These are phyloP conservation scores for Leccinum incarnatum DNA, from an alignment of 768 basidiomycete genomes.

Conservation along the genomic window DNA sequence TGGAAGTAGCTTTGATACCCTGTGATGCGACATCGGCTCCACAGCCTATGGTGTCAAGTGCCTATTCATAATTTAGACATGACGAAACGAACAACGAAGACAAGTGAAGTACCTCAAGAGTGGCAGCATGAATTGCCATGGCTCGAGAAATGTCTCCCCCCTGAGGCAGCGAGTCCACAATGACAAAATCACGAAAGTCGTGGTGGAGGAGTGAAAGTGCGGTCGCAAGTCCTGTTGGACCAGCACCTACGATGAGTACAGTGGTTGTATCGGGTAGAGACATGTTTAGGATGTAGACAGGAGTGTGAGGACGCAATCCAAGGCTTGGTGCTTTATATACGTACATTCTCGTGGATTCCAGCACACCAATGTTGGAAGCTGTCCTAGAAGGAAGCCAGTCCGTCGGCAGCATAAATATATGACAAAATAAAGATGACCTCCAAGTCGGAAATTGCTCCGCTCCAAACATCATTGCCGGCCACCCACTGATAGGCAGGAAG, in stretches of 20 bases:
- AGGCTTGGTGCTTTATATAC: background rate
- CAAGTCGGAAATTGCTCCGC: background rate
- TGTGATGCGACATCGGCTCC: conserved; percentile 36
- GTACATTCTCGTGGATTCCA: background rate
- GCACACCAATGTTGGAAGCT: background rate
- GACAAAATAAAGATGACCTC: background rate
- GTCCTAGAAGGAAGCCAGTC: background rate
- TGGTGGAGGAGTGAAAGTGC: conserved; percentile 45
- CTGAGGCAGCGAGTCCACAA: conserved; percentile 34
- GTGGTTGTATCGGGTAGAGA: conserved; percentile 37
- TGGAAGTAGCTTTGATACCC: conserved; percentile 33
- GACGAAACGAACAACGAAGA: background rate
- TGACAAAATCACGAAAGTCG: conserved; percentile 39
- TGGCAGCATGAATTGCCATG: conserved; percentile 47
- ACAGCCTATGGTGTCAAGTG: conserved; percentile 41
- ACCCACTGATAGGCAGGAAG: background rate
- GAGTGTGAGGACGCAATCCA: background rate
- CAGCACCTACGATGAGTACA: conserved; percentile 50
- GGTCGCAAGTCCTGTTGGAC: conserved; percentile 46
- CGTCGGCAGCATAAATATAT: background rate
- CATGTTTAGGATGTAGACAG: background rate
- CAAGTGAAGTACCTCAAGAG: conserved; percentile 42
- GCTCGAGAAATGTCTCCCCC: conserved; percentile 43
- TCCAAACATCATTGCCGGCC: background rate
- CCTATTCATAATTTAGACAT: conserved; percentile 40